These are phyloP conservation scores for Podaxis mareebaensis DNA, from an alignment of 768 basidiomycete species.

Conservation along the genomic window DNA sequence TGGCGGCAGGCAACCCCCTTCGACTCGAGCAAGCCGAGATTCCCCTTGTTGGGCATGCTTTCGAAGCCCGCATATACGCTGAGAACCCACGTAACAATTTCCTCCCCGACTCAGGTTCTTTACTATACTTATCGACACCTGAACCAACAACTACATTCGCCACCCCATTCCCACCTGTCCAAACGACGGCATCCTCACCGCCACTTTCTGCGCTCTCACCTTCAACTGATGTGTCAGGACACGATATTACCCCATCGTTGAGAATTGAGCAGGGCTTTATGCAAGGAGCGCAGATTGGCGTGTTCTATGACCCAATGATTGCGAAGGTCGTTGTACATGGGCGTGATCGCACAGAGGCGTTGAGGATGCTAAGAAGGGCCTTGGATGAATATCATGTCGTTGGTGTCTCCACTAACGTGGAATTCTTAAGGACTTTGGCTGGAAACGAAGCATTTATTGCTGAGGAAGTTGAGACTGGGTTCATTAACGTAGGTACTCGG, in stretches of 20 bases:
- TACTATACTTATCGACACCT: conserved; percentile 83
- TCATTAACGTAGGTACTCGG: conserved; percentile 63
- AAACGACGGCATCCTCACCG: conserved; percentile 23
- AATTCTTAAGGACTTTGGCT: conserved; percentile 80
- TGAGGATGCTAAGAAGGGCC: conserved; percentile 77
- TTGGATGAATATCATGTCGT: conserved; percentile 89
- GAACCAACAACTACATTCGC: conserved; percentile 71
- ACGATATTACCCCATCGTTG: conserved; percentile 54
- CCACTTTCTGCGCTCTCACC: conserved; percentile 30
- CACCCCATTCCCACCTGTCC: conserved; percentile 35
- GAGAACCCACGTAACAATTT: conserved; percentile 94
- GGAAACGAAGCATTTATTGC: conserved; percentile 75
- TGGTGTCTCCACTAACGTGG: conserved; percentile 89
- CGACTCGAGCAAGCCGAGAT: conserved; percentile 77
- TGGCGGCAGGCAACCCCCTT: conserved; percentile 86
- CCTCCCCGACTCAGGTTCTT: conserved; percentile 84
- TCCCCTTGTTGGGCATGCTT: conserved; percentile 88
- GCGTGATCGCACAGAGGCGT: conserved; percentile 77
- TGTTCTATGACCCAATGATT: conserved; percentile 92
- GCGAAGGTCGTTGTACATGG: conserved; percentile 91
- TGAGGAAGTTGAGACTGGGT: conserved; percentile 88
- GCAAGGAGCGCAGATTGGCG: conserved; percentile 77
- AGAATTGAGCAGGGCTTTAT: conserved; percentile 91
- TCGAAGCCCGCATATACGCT: conserved; percentile 94
- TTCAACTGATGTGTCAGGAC: conserved; percentile 25